Percentiles rank a stretch among this genome's conserved stretches.
These are phyloP conservation scores for Dacryopinax spathularia DNA, from an alignment of 768 basidiomycete species.

Conservation along the genomic window DNA sequence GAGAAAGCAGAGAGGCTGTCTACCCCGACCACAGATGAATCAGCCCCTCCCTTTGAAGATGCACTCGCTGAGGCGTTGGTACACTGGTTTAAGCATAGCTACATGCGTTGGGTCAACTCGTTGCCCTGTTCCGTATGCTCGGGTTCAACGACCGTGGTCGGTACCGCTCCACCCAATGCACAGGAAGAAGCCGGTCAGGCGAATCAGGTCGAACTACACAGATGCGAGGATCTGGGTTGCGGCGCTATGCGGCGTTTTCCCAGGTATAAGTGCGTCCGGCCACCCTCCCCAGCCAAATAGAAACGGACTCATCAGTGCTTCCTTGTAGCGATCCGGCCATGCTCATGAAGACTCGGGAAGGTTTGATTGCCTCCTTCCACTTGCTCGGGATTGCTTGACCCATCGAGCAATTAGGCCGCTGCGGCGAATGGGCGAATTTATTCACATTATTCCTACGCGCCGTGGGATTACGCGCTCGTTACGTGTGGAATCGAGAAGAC, in stretches of 20 bases:
- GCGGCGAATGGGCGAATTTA: conserved; percentile 29
- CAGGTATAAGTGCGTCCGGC: conserved; percentile 22
- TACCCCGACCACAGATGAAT: conserved; percentile 7
- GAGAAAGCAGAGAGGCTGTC: conserved; percentile 12
- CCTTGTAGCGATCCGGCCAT: conserved; percentile 19
- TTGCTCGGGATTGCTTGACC: not conserved
- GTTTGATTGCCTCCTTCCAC: conserved; percentile 5
- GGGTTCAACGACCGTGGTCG: conserved; percentile 15
- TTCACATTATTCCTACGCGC: conserved; percentile 27
- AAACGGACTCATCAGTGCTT: not conserved
- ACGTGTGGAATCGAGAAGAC: conserved; percentile 27
- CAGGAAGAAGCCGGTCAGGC: conserved; percentile 23
- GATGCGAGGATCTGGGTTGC: conserved; percentile 18
- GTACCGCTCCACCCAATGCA: conserved; percentile 14
- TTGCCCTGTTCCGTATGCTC: conserved; percentile 24
- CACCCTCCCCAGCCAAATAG: not conserved
- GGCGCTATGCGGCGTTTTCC: conserved; percentile 21
- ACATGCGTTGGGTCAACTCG: conserved; percentile 30
- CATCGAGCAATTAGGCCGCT: conserved; percentile 9
- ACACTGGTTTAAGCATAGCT: conserved; percentile 27
- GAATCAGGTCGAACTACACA: conserved; percentile 26
- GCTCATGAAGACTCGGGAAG: conserved; percentile 23
- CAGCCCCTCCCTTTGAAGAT: conserved; percentile 18
- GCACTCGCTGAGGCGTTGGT: conserved; percentile 24
- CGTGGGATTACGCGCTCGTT: conserved; percentile 23